phyloP scores from a whole-genome alignment of 768 basidiomycete species.

The Mycena maculata region DNA sequence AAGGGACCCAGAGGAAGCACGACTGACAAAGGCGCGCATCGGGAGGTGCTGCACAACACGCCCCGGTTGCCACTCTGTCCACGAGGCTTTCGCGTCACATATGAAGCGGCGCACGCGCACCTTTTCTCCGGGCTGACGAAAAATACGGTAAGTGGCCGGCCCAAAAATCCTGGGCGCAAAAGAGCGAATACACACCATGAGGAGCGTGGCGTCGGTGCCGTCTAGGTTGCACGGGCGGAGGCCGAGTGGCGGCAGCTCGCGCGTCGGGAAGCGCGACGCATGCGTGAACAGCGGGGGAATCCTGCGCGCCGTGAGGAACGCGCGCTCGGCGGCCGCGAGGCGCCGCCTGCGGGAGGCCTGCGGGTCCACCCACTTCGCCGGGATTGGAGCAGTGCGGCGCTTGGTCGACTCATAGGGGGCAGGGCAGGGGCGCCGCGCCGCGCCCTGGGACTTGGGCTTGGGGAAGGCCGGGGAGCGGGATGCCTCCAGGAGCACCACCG shows the following conservation, averaged over 20 bases:
- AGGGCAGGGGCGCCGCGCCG: too few species aligned
- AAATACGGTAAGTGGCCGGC: not conserved
- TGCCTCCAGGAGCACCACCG: constrained; percentile 5
- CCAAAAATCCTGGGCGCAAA: too few species aligned
- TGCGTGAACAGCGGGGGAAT: constrained; percentile 1
- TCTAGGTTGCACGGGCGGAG: constrained; percentile 11
- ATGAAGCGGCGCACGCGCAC: constrained; percentile 30
- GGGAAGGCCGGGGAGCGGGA: constrained; percentile 1
- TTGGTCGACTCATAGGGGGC: too few species aligned
- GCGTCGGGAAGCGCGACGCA: constrained; percentile 21
- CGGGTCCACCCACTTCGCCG: constrained; percentile 1
- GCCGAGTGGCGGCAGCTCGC: constrained; percentile 8
- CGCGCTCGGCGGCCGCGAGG: constrained; percentile 8
- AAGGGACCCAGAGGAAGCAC: not conserved
- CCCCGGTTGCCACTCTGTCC: constrained; percentile 26
- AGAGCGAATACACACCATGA: not conserved
- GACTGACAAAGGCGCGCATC: constrained; percentile 20
- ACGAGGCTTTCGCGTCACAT: not conserved
- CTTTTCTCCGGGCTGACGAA: constrained; percentile 14
- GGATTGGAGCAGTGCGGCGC: too few species aligned
- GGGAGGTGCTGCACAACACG: constrained; percentile 6
- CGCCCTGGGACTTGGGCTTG: not conserved
- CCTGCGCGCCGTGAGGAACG: constrained; percentile 3
- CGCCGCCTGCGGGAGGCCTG: constrained; percentile 2
- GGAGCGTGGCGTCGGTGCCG: not conserved